phyloP scores from a whole-genome alignment of 768 basidiomycete species.

The Trichaptum fuscoviolaceum region DNA sequence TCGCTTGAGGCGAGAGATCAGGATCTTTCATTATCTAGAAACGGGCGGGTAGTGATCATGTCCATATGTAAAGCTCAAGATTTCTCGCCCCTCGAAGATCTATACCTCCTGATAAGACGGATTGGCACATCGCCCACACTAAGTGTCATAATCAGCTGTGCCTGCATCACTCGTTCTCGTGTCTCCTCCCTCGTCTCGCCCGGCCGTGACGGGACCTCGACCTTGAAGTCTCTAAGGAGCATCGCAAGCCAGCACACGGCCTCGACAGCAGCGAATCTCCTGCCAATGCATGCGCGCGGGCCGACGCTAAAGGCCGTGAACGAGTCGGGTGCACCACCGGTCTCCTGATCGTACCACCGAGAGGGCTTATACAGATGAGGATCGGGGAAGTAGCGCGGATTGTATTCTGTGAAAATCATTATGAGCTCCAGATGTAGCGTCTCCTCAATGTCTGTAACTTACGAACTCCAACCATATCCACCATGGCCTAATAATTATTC shows the following conservation, averaged over 20 bases:
- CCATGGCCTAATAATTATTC: constrained; percentile 15
- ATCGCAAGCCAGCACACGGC: constrained; percentile 20
- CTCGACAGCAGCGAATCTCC: constrained; percentile 26
- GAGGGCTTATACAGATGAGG: constrained; percentile 32
- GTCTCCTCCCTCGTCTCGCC: constrained; percentile 22
- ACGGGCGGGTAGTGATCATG: too few species aligned
- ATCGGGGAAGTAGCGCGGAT: constrained; percentile 30
- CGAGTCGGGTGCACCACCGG: constrained; percentile 15
- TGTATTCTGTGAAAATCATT: constrained; percentile 27
- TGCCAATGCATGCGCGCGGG: constrained; percentile 27
- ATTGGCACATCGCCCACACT: constrained; percentile 17
- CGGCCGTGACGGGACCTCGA: constrained; percentile 17
- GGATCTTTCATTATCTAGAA: too few species aligned
- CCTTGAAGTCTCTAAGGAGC: constrained; percentile 25
- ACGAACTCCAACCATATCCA: constrained; percentile 28
- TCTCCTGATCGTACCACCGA: constrained; percentile 30
- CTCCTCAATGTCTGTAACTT: constrained; percentile 11
- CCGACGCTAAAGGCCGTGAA: constrained; percentile 21
- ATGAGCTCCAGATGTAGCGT: constrained; percentile 8
- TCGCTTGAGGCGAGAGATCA: too few species aligned
- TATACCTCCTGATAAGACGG: constrained; percentile 12
- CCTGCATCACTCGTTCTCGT: constrained; percentile 18
- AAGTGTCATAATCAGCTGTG: constrained; percentile 14
- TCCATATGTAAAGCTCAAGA: not conserved
- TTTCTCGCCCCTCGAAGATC: not conserved